Base-by-base conservation (phyloP, 768 basidiomycete genomes). In the Auriscalpium orientale region DNA sequence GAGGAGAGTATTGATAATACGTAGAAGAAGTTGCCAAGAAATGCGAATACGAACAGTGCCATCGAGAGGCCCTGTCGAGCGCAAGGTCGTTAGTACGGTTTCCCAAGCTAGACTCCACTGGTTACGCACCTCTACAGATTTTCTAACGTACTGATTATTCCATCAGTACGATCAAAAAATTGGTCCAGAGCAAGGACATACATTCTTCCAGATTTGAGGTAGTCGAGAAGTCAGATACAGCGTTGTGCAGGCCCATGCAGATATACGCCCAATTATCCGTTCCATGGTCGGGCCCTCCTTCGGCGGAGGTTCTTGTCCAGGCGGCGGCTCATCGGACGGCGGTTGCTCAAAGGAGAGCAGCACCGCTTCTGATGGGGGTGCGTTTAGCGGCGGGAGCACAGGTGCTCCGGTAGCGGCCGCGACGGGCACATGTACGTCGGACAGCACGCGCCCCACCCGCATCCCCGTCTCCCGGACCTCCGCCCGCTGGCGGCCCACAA, bases 161-260 rank as follows among this genome's bases (percentile, higher is more conserved):
- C 18, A 7, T 46, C n/a, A 51, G 58, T 1, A 51, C 34, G 46
- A 48, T 10, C 48, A 56, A 48, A 51, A 38, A 38, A 35, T 55
- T 15, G 8, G 6, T 36, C 40, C 38, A 46, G 46, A 20, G 50
- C 20, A 21, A 49, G 35, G 33, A 83, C 92, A 68, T 69, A 97
- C 95, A 66, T 98, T 98, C 71, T 95, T 95, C 97, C 97, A 98
- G 60, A 99, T 97, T 70, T 99, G 97, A 20, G 97, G 97, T 64
- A 99, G 71, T 57, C 97, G 83, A 3, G 89, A 91, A 3, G 95
- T 98, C 37, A 99, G 74, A 70, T 99, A 99, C 15, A 98, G 74
- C 0, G 84, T 89, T 1, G 95, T 93, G 67, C 95, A 98, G 18
- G 87, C 66, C 97, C 97, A 99, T 9, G 97, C 95, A 54, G 89